These are phyloP conservation scores for Candida maris DNA, from an alignment of 805 yeast genomes.

Conservation along the genomic window DNA sequence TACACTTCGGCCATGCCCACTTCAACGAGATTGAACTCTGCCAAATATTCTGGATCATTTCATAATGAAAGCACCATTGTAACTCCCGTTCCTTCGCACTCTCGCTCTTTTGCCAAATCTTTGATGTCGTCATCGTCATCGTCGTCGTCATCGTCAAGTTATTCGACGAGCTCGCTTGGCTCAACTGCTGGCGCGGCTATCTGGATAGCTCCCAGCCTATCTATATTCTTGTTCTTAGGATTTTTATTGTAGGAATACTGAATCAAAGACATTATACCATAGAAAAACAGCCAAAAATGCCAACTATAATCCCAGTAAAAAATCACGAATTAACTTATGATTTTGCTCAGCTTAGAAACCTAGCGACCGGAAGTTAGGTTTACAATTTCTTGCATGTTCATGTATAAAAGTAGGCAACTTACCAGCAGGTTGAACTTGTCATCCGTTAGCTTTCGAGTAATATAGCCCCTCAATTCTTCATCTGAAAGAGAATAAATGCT, in stretches of 20 bases:
- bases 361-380: too few relatives aligned
- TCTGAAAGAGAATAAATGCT: background rate
- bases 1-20: background rate
- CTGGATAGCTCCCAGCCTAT: slow-evolving; percentile 1
- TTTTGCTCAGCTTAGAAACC: background rate
- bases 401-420: slow-evolving; percentile 1
- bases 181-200: background rate
- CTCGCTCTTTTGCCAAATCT: background rate
- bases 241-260: background rate
- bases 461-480: background rate
- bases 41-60: background rate
- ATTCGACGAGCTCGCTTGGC: background rate
- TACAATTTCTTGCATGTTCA: too few relatives aligned
- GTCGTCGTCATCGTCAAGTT: background rate
- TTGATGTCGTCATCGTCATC: background rate
- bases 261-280: background rate
- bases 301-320: too few relatives aligned
- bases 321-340: background rate
- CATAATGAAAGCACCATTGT: background rate
- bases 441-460: background rate
- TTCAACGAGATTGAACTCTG: background rate
- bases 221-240: background rate
- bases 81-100: background rate
- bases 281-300: too few relatives aligned
- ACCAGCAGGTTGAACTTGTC: slow-evolving; percentile 1